Evolutionary conservation across 2,329 filamentous ascomycete species (phyloP), one percentile per base, ranked within the genome.

Genomic region (Emergomyces africanus): DNA sequence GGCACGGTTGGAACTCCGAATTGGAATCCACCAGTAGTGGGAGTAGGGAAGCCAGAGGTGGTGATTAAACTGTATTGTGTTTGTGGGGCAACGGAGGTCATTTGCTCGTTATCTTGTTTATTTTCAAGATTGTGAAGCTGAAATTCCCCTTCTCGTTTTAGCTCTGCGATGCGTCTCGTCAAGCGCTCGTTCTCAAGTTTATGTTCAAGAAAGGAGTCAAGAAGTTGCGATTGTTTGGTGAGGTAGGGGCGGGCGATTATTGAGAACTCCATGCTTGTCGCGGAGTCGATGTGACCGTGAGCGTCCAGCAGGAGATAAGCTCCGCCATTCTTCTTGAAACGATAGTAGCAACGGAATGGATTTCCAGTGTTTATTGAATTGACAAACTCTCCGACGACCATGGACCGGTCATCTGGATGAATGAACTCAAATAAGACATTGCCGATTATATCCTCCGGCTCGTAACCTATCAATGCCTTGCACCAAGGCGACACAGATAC

Each of bases 131-230:
- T 79, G 62, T 79, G 81, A 57, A 84, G 82, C 61, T 88, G 86
- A 18, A 81, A 79, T 61, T 95, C 91, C 58, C 91, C 92, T 72
- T 96, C 92, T 62, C 83, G 81, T 65, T 88, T 89, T 58, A 96
- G 78, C 73, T 95, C 90, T 20, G 87, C 85, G 62, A 97, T 95
- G 49, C 89, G 84, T 66, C 89, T 87, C 67, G 84, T 85, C 54
- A 97, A 74, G 4, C 91, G 83, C 75, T 96, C 90, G 67, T 96
- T 96, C 72, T 96, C 92, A 58, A 96, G 92, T 74, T 96, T 96
- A 76, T 96, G 91, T 71, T 97, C 92, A 33, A 97, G 79, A 67
- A 96, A 96, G 0, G 90, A 95, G 74, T 97, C 91, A 23, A 96
- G 79, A 12, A 96, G 79, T 3, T 83, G 83, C 0, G 90, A 86